Evolutionary conservation across 1,139 yeast species (phyloP), one percentile per base, ranked within the genome.

Genomic region (Saccharomyces pastorianus): DNA sequence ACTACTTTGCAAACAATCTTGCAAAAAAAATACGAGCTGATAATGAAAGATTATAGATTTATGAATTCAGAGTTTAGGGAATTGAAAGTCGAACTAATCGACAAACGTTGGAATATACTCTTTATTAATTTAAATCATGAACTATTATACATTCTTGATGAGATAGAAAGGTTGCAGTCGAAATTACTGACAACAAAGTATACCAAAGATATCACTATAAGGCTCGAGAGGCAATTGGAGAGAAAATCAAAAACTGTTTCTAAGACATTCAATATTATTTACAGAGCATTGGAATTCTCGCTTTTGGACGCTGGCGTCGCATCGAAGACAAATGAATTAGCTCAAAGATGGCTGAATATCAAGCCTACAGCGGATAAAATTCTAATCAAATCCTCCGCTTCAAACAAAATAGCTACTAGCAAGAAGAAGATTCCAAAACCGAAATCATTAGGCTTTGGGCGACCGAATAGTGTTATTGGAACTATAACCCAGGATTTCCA

Each of bases 91-190:
- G 81, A 78, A 49, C 62, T 78, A 17, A 74, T 84, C 1, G 83
- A 80, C 55, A 71, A 73, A 34, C 76, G 81, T 60, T 84, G 89
- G 90, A 71, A 75, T 56, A 74, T 75, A 28, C 70, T 82, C 1
- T 82, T 81, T 58, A 68, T 66, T 13, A 76, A 72, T 56, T 64
- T 82, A 51, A 70, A 76, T 49, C 67, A 68, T 4, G 80, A 80
- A 58, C 64, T 78, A 6, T 65, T 66, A 0, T 62, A 61, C 25
- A 56, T 70, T 14, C 55, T 74, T 3, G 61, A 59, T 2, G 73
- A 74, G 38, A 62, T 75, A 14, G 67, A 71, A 41, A 69, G 66
- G 17, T 68, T 75, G 49, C 56, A 63, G 32, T 46, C 53, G n/a
- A 66, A 58, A 32, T 59, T 6, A 17, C 34, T n/a, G 52, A 48